A percentile compares a stretch with the other conserved stretches of the same genome.
These are phyloP conservation scores for Didymella exigua DNA, from an alignment of 2,329 filamentous ascomycete genomes.

Conservation along the genomic window DNA sequence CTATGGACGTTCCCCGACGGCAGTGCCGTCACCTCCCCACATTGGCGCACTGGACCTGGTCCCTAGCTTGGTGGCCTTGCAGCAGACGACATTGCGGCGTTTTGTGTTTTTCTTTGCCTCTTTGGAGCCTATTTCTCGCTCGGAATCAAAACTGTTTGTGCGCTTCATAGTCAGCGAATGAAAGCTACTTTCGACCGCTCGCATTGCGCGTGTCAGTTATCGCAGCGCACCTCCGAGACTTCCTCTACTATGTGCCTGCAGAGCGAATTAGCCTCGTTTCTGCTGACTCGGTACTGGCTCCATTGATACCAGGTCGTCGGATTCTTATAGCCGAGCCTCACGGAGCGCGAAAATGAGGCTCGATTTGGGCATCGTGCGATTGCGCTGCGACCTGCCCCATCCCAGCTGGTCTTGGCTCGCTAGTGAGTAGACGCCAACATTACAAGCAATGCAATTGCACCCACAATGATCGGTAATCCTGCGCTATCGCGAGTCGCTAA, in stretches of 20 bases:
- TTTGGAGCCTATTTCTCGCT: neutral
- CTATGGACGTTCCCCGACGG: constrained; percentile 19
- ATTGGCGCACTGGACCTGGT: constrained; percentile 8
- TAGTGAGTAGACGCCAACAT: neutral
- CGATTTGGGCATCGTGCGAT: neutral
- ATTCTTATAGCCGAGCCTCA: constrained; percentile 6
- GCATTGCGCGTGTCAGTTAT: neutral
- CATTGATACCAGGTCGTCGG: constrained; percentile 22
- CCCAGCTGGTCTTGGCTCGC: constrained; percentile 4
- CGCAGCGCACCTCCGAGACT: neutral
- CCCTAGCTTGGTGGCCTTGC: constrained; percentile 22
- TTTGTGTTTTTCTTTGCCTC: constrained; percentile 14
- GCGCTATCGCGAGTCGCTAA: neutral
- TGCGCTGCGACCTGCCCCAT: constrained; percentile 8
- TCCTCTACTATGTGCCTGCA: constrained; percentile 6
- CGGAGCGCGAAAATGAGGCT: constrained; percentile 16
- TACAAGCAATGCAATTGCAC: neutral
- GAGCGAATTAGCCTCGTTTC: neutral
- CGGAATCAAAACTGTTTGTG: neutral
- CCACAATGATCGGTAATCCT: neutral
- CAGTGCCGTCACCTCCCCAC: constrained; percentile 14
- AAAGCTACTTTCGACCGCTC: neutral
- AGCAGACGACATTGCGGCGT: constrained; percentile 13
- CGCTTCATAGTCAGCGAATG: neutral
- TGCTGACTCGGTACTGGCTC: constrained; percentile 17